Evolutionary conservation across 768 basidiomycete genomes (phyloP).

Genomic region (Tremella fuciformis): DNA sequence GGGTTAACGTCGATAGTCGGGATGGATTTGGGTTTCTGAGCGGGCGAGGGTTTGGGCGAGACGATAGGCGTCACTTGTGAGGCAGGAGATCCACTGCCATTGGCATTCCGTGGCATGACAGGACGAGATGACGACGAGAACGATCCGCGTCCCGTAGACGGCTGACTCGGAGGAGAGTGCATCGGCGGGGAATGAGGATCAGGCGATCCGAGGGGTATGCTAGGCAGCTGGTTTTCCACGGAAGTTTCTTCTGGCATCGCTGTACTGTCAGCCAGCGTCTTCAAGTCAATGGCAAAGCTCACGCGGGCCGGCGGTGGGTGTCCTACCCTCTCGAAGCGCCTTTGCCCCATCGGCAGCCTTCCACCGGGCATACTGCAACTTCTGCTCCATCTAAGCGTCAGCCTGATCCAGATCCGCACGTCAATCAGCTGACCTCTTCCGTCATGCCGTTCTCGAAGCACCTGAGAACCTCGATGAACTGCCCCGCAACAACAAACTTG

Average conservation of each 20-base stretch:
- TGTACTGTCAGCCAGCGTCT: conserved; percentile 21
- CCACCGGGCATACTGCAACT: conserved; percentile 93
- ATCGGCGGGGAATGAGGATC: conserved; percentile 15
- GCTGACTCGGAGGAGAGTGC: conserved; percentile 2
- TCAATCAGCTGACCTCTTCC: conserved; percentile 44
- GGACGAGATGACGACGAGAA: conserved; percentile 17
- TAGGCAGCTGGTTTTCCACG: conserved; percentile 25
- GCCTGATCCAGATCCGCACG: neutral
- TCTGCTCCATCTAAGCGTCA: conserved; percentile 67
- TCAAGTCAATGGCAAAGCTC: conserved; percentile 48
- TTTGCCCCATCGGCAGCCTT: conserved; percentile 94
- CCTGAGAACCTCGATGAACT: conserved; percentile 85
- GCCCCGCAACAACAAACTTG: conserved; percentile 90
- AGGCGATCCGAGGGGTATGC: conserved; percentile 29
- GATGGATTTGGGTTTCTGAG: conserved; percentile 13
- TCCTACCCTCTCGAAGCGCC: conserved; percentile 88
- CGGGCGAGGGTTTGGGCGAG: conserved; percentile 32
- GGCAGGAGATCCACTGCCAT: conserved; percentile 8
- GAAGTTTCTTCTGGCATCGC: conserved; percentile 30
- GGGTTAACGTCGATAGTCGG: conserved; percentile 19
- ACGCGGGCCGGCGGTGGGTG: conserved; percentile 75
- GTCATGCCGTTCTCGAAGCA: conserved; percentile 51
- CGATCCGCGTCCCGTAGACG: conserved; percentile 13
- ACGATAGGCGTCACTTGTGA: conserved; percentile 21
- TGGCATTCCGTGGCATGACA: conserved; percentile 13